Conservation (phyloP, 495 filamentous ascomycete genomes). For the Hypoxylon rickii region DNA sequence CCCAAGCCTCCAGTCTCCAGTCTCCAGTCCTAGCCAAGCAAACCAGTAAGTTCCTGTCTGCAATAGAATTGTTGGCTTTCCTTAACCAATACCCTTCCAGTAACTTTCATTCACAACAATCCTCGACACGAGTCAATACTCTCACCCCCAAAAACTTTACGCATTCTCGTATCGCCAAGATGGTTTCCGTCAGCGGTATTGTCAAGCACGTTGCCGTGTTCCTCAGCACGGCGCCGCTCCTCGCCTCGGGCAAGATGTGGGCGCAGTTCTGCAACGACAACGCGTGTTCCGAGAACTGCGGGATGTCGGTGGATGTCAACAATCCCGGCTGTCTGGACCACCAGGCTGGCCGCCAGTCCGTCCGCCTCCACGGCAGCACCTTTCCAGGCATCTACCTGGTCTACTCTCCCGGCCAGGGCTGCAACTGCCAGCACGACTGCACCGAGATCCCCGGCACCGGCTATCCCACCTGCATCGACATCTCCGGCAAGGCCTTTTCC, state of each 20-base stretch:
- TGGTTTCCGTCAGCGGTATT: background rate
- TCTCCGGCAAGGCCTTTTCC: constrained; percentile 5
- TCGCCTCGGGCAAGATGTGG: constrained; percentile 16
- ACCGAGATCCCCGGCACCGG: constrained; percentile 11
- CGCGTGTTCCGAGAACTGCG: constrained; percentile 21
- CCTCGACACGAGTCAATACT: too few species aligned
- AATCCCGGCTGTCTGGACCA: constrained; percentile 11
- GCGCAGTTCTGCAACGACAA: constrained; percentile 29
- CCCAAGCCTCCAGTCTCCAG: too few species aligned
- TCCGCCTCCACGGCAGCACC: constrained; percentile 17
- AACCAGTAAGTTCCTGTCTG: too few species aligned
- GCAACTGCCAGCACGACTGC: constrained; percentile 27
- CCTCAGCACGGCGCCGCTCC: background rate
- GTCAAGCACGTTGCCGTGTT: background rate
- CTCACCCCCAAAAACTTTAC: too few species aligned
- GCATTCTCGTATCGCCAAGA: too few species aligned
- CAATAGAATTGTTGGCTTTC: too few species aligned
- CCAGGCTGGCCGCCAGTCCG: constrained; percentile 3
- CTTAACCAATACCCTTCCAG: too few species aligned
- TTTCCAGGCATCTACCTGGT: constrained; percentile 19
- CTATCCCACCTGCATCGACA: constrained; percentile 10
- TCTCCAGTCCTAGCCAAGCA: too few species aligned
- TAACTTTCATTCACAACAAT: too few species aligned
- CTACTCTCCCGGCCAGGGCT: constrained; percentile 11
- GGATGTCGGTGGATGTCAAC: constrained; percentile 3